Base-by-base conservation (phyloP, 371 early-diverging fungal genomes). In the Entomophthora muscae region DNA sequence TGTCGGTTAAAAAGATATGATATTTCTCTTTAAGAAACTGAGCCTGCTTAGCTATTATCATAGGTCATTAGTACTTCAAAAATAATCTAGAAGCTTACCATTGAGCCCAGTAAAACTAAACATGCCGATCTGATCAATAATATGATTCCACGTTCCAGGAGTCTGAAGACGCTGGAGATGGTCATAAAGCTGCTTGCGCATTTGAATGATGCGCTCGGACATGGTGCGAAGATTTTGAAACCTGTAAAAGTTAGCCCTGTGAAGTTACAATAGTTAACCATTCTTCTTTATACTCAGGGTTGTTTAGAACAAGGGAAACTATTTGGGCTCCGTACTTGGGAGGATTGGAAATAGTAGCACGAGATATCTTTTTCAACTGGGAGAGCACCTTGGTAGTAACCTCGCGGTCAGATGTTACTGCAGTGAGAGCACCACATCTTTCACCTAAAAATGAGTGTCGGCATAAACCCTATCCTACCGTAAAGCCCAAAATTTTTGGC, bases 401-500 rank as follows among this genome's bases (percentile, higher is more conserved):
- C 30, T 76, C 79, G 10, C 76, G 32, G n/a, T 70, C 70, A 57
- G 71, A 65, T 30, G 82, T 68, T n/a, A 93, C 89, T 12, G 85
- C 78, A 26, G 87, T 86, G 69, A 93, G 69, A 69, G 85, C 84
- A 32, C 97, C 97, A 62, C 82, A 78, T 68, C 95, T 86, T 73
- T 96, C 93, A 71, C 88, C 88, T 82, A 52, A 27, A 24, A 66
- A n/a, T n/a, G n/a, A n/a, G n/a, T 60, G 53, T 61, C 3, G 22
- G 24, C 51, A 54, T 30, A 17, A 63, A 32, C 3, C 22, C 23
- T 52, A 24, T 29, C 71, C 71, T 73, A 85, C 83, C 82, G 76
- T 97, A 97, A 52, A 97, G 78, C 32, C 97, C 97, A 83, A 97
- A 89, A 79, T 97, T 97, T 78, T 97, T 97, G 70, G 91, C 84